A percentile compares a stretch with the other conserved stretches of the same genome.
Evolutionary conservation across 495 filamentous ascomycete genomes (phyloP).

Genomic region (Xylaria palmicola): DNA sequence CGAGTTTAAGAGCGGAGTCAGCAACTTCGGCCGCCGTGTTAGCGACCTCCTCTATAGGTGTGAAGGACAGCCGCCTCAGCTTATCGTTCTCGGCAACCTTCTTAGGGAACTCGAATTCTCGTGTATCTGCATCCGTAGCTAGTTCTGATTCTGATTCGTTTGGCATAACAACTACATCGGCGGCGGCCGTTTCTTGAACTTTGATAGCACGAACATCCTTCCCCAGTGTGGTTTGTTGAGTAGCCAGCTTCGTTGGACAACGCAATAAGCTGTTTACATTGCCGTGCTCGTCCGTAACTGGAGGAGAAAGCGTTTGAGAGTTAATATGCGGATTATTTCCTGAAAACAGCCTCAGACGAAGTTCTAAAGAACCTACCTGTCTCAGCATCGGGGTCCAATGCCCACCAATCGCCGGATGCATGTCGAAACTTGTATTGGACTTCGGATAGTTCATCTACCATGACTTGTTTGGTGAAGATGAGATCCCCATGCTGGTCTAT

Average conservation of each 20-base stretch:
- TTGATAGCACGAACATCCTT: slow-evolving; percentile 4
- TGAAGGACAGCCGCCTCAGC: slow-evolving; percentile 26
- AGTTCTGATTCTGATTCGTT: not conserved
- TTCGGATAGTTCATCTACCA: slow-evolving; percentile 43
- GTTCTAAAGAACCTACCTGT: slow-evolving; percentile 42
- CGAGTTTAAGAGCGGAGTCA: slow-evolving; percentile 36
- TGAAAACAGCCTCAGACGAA: not conserved
- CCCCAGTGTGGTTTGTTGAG: not conserved
- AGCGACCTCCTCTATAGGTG: slow-evolving; percentile 33
- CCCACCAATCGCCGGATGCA: slow-evolving; percentile 64
- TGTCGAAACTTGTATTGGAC: slow-evolving; percentile 72
- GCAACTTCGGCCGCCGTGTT: slow-evolving; percentile 49
- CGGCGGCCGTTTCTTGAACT: not conserved
- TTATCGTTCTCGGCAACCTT: slow-evolving; percentile 28
- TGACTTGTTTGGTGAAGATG: slow-evolving; percentile 47
- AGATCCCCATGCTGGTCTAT: slow-evolving; percentile 42
- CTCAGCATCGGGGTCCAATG: slow-evolving; percentile 53
- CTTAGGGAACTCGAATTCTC: not conserved
- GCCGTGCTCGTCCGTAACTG: slow-evolving; percentile 54
- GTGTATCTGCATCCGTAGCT: not conserved
- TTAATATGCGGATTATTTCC: not conserved
- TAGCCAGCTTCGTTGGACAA: slow-evolving; percentile 25
- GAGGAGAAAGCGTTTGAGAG: not conserved
- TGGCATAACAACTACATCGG: not conserved
- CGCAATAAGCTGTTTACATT: slow-evolving; percentile 60